These are phyloP conservation scores for Acanthamoeba royreba DNA, from an alignment of 208 protist species.

Conservation along the genomic window DNA sequence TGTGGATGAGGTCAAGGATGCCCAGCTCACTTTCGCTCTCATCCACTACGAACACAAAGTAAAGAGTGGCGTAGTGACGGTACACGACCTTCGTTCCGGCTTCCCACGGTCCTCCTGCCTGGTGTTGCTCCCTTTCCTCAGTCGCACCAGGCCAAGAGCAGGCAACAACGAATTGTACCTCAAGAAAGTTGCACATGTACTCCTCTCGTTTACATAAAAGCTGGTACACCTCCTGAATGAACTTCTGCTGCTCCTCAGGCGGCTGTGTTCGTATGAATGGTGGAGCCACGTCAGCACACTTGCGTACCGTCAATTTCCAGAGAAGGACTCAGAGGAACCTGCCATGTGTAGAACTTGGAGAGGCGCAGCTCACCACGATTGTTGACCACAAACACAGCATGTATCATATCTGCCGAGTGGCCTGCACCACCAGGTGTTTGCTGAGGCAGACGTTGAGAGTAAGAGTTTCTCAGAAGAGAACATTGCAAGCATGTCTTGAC, in stretches of 20 bases:
- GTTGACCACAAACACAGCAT: constrained; percentile 95
- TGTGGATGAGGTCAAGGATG: constrained; percentile 95
- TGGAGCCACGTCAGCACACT: constrained; percentile 89
- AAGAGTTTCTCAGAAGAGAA: no score
- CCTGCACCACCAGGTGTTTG: no score
- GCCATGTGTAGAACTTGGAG: not conserved
- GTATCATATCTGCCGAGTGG: no score
- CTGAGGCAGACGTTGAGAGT: no score
- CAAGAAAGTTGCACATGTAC: constrained; percentile 94
- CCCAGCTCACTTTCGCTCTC: constrained; percentile 94
- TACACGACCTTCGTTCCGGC: constrained; percentile 94
- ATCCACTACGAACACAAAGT: constrained; percentile 96
- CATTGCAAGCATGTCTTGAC: no score
- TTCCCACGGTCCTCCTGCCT: constrained; percentile 78
- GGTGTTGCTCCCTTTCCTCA: no score
- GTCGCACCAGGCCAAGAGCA: no score
- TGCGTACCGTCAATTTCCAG: constrained; percentile 90
- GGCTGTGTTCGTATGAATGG: not conserved
- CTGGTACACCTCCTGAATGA: constrained; percentile 87
- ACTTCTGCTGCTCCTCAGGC: constrained; percentile 79
- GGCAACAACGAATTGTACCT: no score
- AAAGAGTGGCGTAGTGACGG: constrained; percentile 96
- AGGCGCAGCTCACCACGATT: constrained; percentile 76
- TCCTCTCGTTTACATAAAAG: constrained; percentile 88
- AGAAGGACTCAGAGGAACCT: not conserved